Evolutionary conservation across 768 basidiomycete species (phyloP), one percentile per base, ranked within the genome.

Genomic region (Omphalotus guepiniiformis): DNA sequence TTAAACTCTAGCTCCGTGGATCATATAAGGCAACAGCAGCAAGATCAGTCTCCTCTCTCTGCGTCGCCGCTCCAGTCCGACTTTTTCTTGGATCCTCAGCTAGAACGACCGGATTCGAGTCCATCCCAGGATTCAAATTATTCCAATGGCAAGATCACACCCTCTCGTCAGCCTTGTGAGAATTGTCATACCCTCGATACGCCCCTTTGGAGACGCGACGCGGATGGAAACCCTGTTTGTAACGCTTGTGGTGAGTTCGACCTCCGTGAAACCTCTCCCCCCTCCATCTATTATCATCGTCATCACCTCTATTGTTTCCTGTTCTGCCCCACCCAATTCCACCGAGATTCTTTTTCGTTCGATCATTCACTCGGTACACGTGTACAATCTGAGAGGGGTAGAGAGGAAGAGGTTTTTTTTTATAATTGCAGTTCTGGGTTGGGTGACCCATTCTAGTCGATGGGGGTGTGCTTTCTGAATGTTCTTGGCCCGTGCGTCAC

Each of bases 171-270:
- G 26, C 72, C 75, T 26, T 89, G 87, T 62, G 73, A 80, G 30
- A 88, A 87, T 64, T 89, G 91, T 66, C 82, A 81, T 15, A 84
- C 85, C n/a, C 70, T 75, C 4, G 76, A 80, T 53, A 90, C 88
- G 47, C 89, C 90, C 28, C 78, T 92, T 22, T 93, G 91, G 91
- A 73, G 89, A 57, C 78, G 89, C 56, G 88, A 88, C 62, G 70
- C 75, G 36, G 81, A 87, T 56, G 91, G 90, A 49, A 88, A 85
- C 64, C 78, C 83, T 40, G 79, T 93, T 60, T 93, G 91, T 72
- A 93, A 93, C 65, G 86, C 88, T 42, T 93, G 91, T 66, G 91
- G 90, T 92, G 63, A 78, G 88, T 78, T 36, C 18, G 16, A 9
- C 21, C 18, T 18, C 29, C 6, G 18, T 44, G 42, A 23, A 6